Evolutionary conservation across 2,329 filamentous ascomycete species (phyloP), one percentile per base, ranked within the genome.

Genomic region (Colletotrichum destructivum): DNA sequence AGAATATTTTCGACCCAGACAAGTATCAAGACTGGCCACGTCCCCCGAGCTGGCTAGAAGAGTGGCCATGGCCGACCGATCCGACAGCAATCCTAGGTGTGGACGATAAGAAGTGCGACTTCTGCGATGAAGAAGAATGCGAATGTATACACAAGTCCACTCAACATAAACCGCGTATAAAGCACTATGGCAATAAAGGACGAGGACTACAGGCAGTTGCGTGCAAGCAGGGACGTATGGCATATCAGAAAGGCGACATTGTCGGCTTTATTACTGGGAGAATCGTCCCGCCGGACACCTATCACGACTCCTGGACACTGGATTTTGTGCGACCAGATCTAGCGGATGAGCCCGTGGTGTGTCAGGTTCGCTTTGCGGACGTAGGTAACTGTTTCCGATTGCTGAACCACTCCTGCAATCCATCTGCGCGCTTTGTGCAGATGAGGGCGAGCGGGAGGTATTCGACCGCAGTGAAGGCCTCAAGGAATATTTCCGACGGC

Each of bases 131-230:
- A n/a, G 26, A 31, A 31, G 8, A 38, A 23, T 63, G 61, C 51
- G 21, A 6, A 16, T 63, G 61, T 47, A n/a, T 52, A 42, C 40
- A 38, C n/a, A 26, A 54, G 31, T 31, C 31, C 31, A 31, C 31
- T 31, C 1, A 2, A 31, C 31, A 15, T n/a, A 35, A 38, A 31
- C 44, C 61, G 38, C 61, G 51, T 42, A 63, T 49, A 46, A 49
- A 63, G 44, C 23, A 35, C 31, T 63, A 63, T 42, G 61, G 49
- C 23, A 11, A 18, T 6, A 52, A 40, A 40, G 61, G 46, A 13
- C 61, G 49, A 4, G 61, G 61, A 63, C 61, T 63, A 8, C 61
- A 54, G 38, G 61, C 61, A 38, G 61, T 63, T 35, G 61, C 61
- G 31, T 52, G 16, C 44, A 18, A 42, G 26, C 42, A 31, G 26